These are phyloP conservation scores for Oryza meyeriana DNA, from an alignment of 176 grass and related monocot species.

Conservation along the genomic window DNA sequence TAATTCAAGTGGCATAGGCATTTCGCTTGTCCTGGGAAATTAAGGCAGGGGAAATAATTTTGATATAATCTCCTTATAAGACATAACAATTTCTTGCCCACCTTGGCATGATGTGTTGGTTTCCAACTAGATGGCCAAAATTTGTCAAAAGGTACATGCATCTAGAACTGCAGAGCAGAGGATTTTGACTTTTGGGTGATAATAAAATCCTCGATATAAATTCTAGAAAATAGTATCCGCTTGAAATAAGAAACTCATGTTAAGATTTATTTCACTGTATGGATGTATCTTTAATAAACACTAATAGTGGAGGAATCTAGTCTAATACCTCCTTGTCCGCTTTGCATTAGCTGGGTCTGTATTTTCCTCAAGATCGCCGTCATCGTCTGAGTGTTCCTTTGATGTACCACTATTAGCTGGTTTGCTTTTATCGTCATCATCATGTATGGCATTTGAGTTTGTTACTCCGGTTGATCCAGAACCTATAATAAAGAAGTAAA, in stretches of 20 bases:
- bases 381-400: constrained; percentile 57
- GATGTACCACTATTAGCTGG: constrained; percentile 59
- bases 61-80: neutral
- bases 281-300: constrained; percentile 5
- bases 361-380: constrained; percentile 65
- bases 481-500: constrained; percentile 32
- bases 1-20: neutral
- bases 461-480: constrained; percentile 2
- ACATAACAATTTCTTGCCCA: neutral
- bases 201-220: neutral
- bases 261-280: neutral
- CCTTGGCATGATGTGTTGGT: constrained; percentile 6
- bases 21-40: neutral
- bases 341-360: constrained; percentile 49
- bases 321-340: constrained; percentile 61
- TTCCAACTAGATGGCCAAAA: neutral
- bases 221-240: neutral
- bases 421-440: constrained; percentile 36
- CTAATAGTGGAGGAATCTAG: neutral
- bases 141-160: neutral
- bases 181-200: neutral
- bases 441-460: constrained; percentile 34
- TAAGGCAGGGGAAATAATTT: neutral
- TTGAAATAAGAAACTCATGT: neutral
- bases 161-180: neutral